Evolutionary conservation across 495 filamentous ascomycete genomes (phyloP).

Genomic region (Podospora australis): DNA sequence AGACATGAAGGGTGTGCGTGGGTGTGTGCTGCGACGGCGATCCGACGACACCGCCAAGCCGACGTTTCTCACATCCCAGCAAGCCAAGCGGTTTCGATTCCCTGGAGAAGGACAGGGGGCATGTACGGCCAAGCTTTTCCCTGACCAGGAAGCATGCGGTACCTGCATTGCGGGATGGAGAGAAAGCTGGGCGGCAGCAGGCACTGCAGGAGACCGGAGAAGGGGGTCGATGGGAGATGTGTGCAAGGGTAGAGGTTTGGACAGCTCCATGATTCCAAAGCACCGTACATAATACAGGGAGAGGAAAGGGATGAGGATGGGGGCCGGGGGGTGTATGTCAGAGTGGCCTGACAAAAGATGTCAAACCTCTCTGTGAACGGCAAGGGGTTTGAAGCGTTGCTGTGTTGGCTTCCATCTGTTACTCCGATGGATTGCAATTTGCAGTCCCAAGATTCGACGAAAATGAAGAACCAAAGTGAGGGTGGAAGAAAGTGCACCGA

Average conservation of each 20-base stretch:
- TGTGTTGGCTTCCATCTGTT: too few species aligned
- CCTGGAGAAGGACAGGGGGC: too few species aligned
- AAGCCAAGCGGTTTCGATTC: slow-evolving; percentile 30
- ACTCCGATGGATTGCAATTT: too few species aligned
- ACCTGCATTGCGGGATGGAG: slow-evolving; percentile 11
- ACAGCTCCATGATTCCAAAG: slow-evolving; percentile 42
- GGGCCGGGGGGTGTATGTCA: slow-evolving; percentile 26
- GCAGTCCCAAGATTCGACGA: too few species aligned
- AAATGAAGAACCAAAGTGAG: too few species aligned
- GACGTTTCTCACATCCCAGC: slow-evolving; percentile 35
- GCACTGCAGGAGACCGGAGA: slow-evolving; percentile 13
- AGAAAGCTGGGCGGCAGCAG: slow-evolving; percentile 14
- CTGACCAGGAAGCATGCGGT: slow-evolving; percentile 30
- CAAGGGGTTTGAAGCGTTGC: too few species aligned
- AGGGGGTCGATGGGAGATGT: too few species aligned
- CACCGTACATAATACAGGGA: slow-evolving; percentile 31
- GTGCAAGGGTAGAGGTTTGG: slow-evolving; percentile 6
- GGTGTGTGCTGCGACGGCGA: slow-evolving; percentile 18
- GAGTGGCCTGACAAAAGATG: slow-evolving; percentile 12
- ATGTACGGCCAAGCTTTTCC: too few species aligned
- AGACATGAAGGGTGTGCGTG: slow-evolving; percentile 16
- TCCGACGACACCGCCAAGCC: slow-evolving; percentile 31
- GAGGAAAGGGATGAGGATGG: slow-evolving; percentile 12
- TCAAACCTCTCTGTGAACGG: too few species aligned
- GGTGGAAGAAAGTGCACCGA: too few species aligned